Evolutionary conservation across 352 stramenopile genomes (phyloP).

Genomic region (Globisporangium splendens): DNA sequence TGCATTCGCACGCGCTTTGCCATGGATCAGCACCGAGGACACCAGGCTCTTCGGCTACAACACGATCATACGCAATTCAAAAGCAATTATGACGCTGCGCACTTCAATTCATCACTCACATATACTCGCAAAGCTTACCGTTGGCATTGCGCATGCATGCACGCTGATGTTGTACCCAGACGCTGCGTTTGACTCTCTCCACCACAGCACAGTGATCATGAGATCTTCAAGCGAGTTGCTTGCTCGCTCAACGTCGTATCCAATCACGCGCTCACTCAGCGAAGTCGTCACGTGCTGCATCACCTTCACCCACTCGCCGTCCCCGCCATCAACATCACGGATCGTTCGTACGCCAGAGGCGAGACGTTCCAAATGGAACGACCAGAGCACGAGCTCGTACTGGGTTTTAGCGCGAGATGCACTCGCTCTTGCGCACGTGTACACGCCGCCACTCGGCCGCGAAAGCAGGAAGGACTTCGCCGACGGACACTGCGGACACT

Average conservation of each 20-base stretch:
- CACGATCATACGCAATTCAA: too few species aligned
- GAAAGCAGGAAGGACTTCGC: slow-evolving; percentile 52
- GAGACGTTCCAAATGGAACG: slow-evolving; percentile 59
- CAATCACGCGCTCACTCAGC: slow-evolving; percentile 5
- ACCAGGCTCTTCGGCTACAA: slow-evolving; percentile 24
- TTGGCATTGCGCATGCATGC: slow-evolving; percentile 55
- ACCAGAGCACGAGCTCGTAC: slow-evolving; percentile 36
- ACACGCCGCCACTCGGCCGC: slow-evolving; percentile 39
- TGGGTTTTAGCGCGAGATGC: background rate
- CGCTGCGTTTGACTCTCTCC: slow-evolving; percentile 3
- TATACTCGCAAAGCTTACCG: slow-evolving; percentile 8
- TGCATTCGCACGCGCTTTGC: slow-evolving; percentile 35
- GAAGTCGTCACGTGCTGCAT: slow-evolving; percentile 17
- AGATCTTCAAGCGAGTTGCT: slow-evolving; percentile 20
- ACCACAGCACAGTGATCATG: slow-evolving; percentile 74
- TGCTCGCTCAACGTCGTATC: slow-evolving; percentile 6
- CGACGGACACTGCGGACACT: slow-evolving; percentile 4
- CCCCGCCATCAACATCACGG: background rate
- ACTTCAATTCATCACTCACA: background rate
- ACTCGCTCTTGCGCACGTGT: slow-evolving; percentile 51
- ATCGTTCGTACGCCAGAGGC: slow-evolving; percentile 9
- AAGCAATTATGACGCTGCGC: background rate
- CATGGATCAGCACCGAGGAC: slow-evolving; percentile 51
- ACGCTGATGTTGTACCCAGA: slow-evolving; percentile 33
- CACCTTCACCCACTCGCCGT: background rate